These are phyloP conservation scores for Scytalidium sp. DNA, from an alignment of 2,329 filamentous ascomycete genomes.

Conservation along the genomic window DNA sequence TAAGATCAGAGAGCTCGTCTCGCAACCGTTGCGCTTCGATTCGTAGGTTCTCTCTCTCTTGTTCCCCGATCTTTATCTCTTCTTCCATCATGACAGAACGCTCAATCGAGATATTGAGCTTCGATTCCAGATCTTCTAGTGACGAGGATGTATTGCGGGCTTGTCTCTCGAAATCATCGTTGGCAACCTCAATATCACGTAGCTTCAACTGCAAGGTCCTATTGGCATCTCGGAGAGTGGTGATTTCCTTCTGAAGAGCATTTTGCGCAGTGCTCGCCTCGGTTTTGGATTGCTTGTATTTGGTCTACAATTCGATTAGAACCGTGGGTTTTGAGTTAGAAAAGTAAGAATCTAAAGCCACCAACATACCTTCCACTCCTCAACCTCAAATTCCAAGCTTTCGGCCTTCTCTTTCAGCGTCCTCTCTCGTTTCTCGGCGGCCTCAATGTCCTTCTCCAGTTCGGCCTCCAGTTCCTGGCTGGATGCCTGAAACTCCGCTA, in stretches of 20 bases:
- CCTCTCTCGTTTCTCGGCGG: slow-evolving; percentile 89
- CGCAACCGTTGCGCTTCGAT: slow-evolving; percentile 89
- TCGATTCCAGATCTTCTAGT: slow-evolving; percentile 93
- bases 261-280: slow-evolving; percentile 86
- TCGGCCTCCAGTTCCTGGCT: slow-evolving; percentile 93
- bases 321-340: slow-evolving; percentile 17
- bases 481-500: slow-evolving; percentile 90
- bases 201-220: slow-evolving; percentile 78
- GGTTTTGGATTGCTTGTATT: slow-evolving; percentile 91
- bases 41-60: slow-evolving; percentile 83
- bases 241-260: slow-evolving; percentile 91
- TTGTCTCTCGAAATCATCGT: slow-evolving; percentile 97
- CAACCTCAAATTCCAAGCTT: slow-evolving; percentile 79
- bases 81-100: slow-evolving; percentile 90
- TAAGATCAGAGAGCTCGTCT: slow-evolving; percentile 88
- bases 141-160: slow-evolving; percentile 94
- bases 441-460: slow-evolving; percentile 93
- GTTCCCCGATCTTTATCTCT: slow-evolving; percentile 86
- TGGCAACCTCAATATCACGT: slow-evolving; percentile 94
- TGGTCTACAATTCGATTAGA: slow-evolving; percentile 58
- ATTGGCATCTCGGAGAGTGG: slow-evolving; percentile 79
- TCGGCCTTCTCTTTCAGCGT: slow-evolving; percentile 85
- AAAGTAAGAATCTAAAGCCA: slow-evolving; percentile 4
- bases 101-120: slow-evolving; percentile 94
- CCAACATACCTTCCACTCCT: slow-evolving; percentile 89